Percentiles rank a stretch among this genome's conserved stretches.
phyloP scores from a whole-genome alignment of 1,284 basidiomycete genomes.

The Polyporus tsugae region DNA sequence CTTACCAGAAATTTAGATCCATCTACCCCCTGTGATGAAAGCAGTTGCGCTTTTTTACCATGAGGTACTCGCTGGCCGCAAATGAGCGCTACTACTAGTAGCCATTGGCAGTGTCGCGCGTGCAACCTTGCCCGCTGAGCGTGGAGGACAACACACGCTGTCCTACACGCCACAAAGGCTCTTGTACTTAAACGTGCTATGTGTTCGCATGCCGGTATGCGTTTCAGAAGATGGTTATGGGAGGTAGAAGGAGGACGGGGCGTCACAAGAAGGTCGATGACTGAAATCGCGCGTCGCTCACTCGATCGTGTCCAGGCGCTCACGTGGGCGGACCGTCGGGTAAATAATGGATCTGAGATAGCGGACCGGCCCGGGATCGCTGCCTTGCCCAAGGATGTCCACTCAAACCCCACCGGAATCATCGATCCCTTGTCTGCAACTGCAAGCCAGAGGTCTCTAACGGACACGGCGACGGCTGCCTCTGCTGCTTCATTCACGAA shows the following conservation, averaged over 20 bases:
- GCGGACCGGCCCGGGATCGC: constrained; percentile 5
- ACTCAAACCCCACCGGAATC: constrained; percentile 38
- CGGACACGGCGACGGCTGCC: background rate
- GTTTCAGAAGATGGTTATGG: background rate
- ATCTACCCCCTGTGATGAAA: background rate
- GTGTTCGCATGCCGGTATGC: background rate
- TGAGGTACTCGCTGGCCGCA: background rate
- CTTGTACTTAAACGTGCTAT: no score
- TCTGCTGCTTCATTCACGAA: constrained; percentile 2
- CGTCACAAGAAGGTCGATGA: background rate
- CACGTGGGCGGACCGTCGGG: constrained; percentile 15
- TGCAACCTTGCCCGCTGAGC: background rate
- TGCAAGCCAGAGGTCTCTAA: constrained; percentile 10
- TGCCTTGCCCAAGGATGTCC: constrained; percentile 32
- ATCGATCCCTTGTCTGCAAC: constrained; percentile 4
- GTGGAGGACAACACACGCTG: background rate
- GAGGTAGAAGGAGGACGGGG: background rate
- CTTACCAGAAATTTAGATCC: background rate
- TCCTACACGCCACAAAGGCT: background rate
- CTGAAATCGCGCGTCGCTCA: background rate
- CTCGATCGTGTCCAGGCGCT: background rate
- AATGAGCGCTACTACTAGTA: background rate
- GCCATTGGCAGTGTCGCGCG: background rate
- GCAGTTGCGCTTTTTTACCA: background rate
- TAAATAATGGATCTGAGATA: constrained; percentile 26